Percentiles rank a stretch among this genome's conserved stretches.
Conservation (phyloP, 73 alveolate species). For the Tetrahymena malaccensis region DNA sequence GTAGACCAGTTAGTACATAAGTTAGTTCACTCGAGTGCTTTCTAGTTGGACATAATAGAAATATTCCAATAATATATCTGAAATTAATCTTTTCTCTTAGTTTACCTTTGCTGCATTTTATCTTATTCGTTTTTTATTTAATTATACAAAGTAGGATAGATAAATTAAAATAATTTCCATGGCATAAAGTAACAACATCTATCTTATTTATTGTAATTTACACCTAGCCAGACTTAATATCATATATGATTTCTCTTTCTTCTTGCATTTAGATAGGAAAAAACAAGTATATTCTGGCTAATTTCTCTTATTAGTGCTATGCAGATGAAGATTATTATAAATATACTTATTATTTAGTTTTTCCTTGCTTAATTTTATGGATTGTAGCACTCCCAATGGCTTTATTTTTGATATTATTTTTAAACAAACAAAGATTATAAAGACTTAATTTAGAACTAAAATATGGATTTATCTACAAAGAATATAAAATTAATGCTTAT, state of each 20-base stretch:
- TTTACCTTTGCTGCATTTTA: not conserved
- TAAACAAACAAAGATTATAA: not conserved
- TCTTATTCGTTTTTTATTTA: too few species aligned
- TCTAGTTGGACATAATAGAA: not conserved
- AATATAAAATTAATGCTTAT: not conserved
- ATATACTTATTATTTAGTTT: not conserved
- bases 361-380: slow-evolving; percentile 20
- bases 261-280: not conserved
- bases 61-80: not conserved
- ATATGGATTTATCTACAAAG: not conserved
- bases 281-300: not conserved
- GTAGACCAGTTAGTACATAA: not conserved
- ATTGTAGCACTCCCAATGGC: not conserved
- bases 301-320: slow-evolving; percentile 11
- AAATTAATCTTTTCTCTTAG: not conserved
- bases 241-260: not conserved
- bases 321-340: not conserved
- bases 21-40: not conserved
- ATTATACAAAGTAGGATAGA: too few species aligned
- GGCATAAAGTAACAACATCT: not conserved
- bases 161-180: not conserved
- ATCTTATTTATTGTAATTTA: not conserved
- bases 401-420: not conserved
- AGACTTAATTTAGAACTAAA: not conserved
- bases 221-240: not conserved